phyloP scores from a whole-genome alignment of 768 basidiomycete genomes.

The Cystofilobasidium ferigula region DNA sequence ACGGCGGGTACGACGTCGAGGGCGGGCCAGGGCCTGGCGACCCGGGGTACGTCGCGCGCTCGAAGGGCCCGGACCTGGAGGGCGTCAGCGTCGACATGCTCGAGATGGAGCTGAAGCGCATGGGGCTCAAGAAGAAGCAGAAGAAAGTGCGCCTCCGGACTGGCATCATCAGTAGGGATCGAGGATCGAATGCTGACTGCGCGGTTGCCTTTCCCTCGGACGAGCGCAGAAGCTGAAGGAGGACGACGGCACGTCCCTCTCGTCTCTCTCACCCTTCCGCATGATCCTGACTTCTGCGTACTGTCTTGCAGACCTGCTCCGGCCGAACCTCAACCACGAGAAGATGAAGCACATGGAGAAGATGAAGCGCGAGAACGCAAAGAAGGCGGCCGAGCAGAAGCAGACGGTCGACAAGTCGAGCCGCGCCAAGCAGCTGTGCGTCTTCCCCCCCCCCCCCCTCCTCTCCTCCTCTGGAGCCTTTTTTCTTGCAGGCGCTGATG shows the following conservation, averaged over 20 bases:
- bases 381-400: slow-evolving; percentile 14
- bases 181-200: neutral
- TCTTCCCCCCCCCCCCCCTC: neutral
- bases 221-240: slow-evolving; percentile 11
- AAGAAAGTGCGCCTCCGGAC: neutral
- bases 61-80: slow-evolving; percentile 11
- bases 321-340: slow-evolving; percentile 14
- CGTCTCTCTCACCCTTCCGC: neutral
- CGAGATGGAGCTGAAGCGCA: slow-evolving; percentile 17
- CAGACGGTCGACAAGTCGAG: slow-evolving; percentile 22
- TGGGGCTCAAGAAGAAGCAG: slow-evolving; percentile 25
- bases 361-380: slow-evolving; percentile 6
- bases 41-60: neutral
- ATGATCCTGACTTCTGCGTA: no score
- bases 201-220: neutral
- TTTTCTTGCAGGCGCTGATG: neutral
- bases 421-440: slow-evolving; percentile 22
- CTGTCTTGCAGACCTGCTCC: neutral
- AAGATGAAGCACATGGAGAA: slow-evolving; percentile 16
- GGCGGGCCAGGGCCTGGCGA: slow-evolving; percentile 22
- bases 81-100: slow-evolving; percentile 13
- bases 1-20: neutral
- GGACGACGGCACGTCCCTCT: neutral
- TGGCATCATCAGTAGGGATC: neutral
- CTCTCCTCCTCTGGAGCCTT: neutral